Evolutionary conservation across 2,329 filamentous ascomycete genomes (phyloP), one percentile per base, ranked within the genome.

Genomic region (Aureobasidium sp.): DNA sequence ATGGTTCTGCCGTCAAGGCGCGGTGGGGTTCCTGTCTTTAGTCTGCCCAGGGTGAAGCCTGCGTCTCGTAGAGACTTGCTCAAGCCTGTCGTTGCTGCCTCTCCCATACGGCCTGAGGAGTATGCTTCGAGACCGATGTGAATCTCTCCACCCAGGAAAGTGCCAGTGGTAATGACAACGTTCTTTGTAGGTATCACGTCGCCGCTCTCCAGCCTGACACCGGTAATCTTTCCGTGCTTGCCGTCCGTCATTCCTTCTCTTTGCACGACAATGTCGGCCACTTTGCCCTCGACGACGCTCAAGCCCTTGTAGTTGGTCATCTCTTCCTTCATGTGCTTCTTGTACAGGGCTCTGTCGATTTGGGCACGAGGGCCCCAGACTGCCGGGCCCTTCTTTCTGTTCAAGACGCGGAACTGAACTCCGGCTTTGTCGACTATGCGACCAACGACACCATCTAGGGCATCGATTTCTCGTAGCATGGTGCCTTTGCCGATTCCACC

Each of bases 401-500:
- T 99, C 70, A 99, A 75, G 20, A 95, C 82, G 65, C 90, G 87
- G 74, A 97, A 99, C 73, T 97, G 93, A n/a, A 97, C 84, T 6
- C 91, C 94, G 3, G 94, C 89, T 73, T 94, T 93, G 77, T 99
- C 94, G 63, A 96, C 91, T 25, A 97, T 87, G 39, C 90, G 84
- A 0, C 91, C 92, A 0, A 91, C 88, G 22, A 99, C 79, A 0
- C 94, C 94, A 71, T 97, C 94, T 64, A 99, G 80, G 0, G 94
- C 94, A 77, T 99, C 94, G 36, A 99, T 87, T 75, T 99, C 94
- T 45, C 93, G 87, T 56, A 99, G 80, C 79, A 99, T 97, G 11
- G 90, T 97, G 17, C 94, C 94, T 74, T 99, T 99, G 48, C 94
- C 94, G 68, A 99, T 97, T n/a, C 94, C 94, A 42, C 94, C 94